These are phyloP conservation scores for Talaromyces trachyspermus DNA, from an alignment of 495 filamentous ascomycete species.

Conservation along the genomic window DNA sequence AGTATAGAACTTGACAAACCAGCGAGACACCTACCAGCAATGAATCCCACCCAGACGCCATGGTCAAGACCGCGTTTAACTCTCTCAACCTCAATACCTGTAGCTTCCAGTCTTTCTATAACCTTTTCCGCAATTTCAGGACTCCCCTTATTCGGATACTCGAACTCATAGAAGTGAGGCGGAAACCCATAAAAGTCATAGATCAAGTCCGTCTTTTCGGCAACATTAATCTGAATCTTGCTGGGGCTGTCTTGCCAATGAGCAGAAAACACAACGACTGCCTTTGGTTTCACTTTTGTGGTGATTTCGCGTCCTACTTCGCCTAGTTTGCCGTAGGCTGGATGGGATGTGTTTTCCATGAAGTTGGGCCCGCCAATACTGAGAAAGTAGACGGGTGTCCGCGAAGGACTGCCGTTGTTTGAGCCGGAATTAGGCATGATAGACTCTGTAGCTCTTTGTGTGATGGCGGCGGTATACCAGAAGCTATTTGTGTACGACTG, in stretches of 20 bases:
- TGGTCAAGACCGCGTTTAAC: conserved; percentile 71
- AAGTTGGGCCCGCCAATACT: conserved; percentile 74
- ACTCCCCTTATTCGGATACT: conserved; percentile 63
- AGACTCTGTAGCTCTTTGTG: neutral
- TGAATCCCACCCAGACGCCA: conserved; percentile 71
- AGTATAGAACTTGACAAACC: conserved; percentile 13
- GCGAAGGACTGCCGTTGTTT: conserved; percentile 10
- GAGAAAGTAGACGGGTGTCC: conserved; percentile 70
- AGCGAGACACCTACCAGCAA: conserved; percentile 40
- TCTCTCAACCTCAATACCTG: conserved; percentile 57
- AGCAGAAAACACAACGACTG: conserved; percentile 79
- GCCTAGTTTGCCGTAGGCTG: conserved; percentile 62
- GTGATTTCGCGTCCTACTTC: conserved; percentile 73
- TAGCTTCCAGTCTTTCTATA: conserved; percentile 47
- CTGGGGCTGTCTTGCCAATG: conserved; percentile 66
- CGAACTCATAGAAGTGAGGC: conserved; percentile 48
- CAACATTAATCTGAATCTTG: conserved; percentile 64
- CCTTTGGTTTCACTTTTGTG: conserved; percentile 67
- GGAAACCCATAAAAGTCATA: conserved; percentile 91
- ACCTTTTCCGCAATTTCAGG: conserved; percentile 59
- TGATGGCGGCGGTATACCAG: too few species aligned
- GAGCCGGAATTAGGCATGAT: neutral
- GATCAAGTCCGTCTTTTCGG: conserved; percentile 62
- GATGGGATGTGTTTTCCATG: conserved; percentile 67
- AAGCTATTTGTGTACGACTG: conserved; percentile 12